Evolutionary conservation across 2,329 filamentous ascomycete species (phyloP).

Genomic region (Aspergillus fructus): DNA sequence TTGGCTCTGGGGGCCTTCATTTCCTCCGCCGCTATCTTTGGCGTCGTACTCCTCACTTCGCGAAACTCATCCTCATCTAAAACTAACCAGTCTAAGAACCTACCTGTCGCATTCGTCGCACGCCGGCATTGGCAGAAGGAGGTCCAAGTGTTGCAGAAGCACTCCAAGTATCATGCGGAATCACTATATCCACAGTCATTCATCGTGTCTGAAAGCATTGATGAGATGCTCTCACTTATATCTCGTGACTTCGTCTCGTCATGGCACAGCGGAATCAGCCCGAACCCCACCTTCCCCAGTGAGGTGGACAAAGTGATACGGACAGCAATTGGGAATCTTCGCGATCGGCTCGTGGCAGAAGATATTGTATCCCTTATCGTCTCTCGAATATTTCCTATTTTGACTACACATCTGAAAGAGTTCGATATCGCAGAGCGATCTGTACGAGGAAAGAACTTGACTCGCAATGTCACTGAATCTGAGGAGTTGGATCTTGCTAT

Average conservation of each 20-base stretch:
- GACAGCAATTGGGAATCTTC: constrained; percentile 67
- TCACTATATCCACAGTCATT: constrained; percentile 75
- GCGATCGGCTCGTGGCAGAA: constrained; percentile 69
- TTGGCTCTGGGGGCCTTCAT: constrained; percentile 68
- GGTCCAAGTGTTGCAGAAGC: constrained; percentile 62
- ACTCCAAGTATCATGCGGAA: constrained; percentile 65
- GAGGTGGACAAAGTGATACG: constrained; percentile 82
- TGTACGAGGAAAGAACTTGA: constrained; percentile 83
- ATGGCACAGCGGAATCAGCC: constrained; percentile 88
- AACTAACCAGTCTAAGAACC: constrained; percentile 45
- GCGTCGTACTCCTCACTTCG: constrained; percentile 60
- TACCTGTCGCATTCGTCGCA: constrained; percentile 58
- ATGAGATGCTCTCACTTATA: constrained; percentile 73
- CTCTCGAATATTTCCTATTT: constrained; percentile 77
- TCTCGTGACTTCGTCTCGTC: constrained; percentile 80
- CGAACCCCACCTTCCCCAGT: constrained; percentile 74
- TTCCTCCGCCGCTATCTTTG: constrained; percentile 55
- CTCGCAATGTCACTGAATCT: constrained; percentile 87
- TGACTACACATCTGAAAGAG: constrained; percentile 85
- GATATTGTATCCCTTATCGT: constrained; percentile 84
- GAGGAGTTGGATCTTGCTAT: constrained; percentile 95
- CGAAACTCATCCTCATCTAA: constrained; percentile 38
- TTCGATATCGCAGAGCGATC: constrained; percentile 87
- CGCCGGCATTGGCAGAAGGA: constrained; percentile 69
- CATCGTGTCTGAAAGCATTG: constrained; percentile 75